Base-by-base conservation (phyloP, 202 grass and related monocot genomes). In the Panicum virgatum region DNA sequence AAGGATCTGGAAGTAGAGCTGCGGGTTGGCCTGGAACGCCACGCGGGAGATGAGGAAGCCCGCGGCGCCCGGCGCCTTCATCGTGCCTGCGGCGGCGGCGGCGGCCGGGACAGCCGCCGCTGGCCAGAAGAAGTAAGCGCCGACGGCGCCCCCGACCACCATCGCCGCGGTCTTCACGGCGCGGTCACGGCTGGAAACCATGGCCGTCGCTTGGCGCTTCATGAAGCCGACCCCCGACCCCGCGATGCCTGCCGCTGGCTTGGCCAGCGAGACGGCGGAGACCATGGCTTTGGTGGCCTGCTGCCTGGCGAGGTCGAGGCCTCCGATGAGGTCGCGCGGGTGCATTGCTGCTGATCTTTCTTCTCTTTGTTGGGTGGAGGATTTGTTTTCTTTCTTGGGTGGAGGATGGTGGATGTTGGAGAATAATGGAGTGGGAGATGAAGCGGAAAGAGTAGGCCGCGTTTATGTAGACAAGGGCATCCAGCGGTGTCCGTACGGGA, bases 1-100 rank as follows among this genome's bases (percentile, higher is more conserved):
- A 9, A 90, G 79, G 3, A 83, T n/a, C 14, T 50, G 7, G 59
- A 86, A 90, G 59, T 86, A 86, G 3, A 40, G 38, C 15, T 72
- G 59, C 18, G 88, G 74, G 13, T 83, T 78, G 14, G 60, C 56
- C 10, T 69, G 3, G 79, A 86, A 86, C 0, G 79, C 64, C 0
- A 60, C 19, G 0, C 75, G 54, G 0, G 83, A 82, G 42, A 90
- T 90, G 34, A 64, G 0, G 0, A 51, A 12, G 27, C 88, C 88
- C 8, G 51, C 18, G 11, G 67, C 60, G 3, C 88, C 80, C 3
- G 88, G 88, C 13, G 79, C 88, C 61, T 29, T 79, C 88, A 90
- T 90, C 68, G 37, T 57, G n/a, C n/a, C n/a, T n/a, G 69, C 34
- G 9, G 19, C 76, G 23, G 2, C 68, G 4, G 5, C 63, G 3